Evolutionary conservation across 1,139 yeast species (phyloP).

Genomic region (Yamadazyma trypodendri): DNA sequence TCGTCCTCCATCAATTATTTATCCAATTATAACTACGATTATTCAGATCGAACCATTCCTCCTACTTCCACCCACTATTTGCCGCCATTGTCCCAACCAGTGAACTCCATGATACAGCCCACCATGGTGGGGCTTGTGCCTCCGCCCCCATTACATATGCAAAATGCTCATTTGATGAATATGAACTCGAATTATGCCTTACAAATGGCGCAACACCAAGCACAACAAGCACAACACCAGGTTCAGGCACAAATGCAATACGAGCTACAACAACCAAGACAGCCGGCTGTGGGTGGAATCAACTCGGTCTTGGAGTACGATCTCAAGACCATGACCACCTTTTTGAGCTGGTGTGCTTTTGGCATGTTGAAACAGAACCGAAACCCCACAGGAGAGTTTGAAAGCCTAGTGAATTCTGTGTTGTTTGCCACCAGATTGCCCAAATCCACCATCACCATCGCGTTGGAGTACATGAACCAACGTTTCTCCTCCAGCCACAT

Average conservation of each 20-base stretch:
- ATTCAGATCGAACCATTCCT: slow-evolving; percentile 5
- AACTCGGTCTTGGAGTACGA: slow-evolving; percentile 78
- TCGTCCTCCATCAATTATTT: slow-evolving; percentile 28
- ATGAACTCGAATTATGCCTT: slow-evolving; percentile 3
- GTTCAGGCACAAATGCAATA: slow-evolving; percentile 7
- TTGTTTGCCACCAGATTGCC: slow-evolving; percentile 90
- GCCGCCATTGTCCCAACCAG: slow-evolving; percentile 11
- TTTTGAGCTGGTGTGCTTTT: slow-evolving; percentile 64
- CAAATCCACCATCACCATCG: slow-evolving; percentile 71
- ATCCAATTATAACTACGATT: slow-evolving; percentile 8
- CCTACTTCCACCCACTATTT: slow-evolving; percentile 15
- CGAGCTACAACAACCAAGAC: slow-evolving; percentile 2
- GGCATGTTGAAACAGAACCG: slow-evolving; percentile 54
- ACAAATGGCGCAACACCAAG: slow-evolving; percentile 4
- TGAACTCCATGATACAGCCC: slow-evolving; percentile 13
- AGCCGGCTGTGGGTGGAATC: slow-evolving; percentile 60
- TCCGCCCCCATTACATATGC: slow-evolving; percentile 13
- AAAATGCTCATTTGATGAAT: slow-evolving; percentile 7
- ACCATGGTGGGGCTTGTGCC: slow-evolving; percentile 20
- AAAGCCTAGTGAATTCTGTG: slow-evolving; percentile 62
- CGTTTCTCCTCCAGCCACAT: slow-evolving; percentile 31
- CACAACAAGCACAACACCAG: slow-evolving; percentile 5
- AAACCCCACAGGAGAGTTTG: slow-evolving; percentile 55
- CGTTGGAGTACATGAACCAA: slow-evolving; percentile 71
- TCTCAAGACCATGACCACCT: slow-evolving; percentile 71